Evolutionary conservation across 345 rosid genomes (phyloP).

Genomic region (Laguncularia racemosa): DNA sequence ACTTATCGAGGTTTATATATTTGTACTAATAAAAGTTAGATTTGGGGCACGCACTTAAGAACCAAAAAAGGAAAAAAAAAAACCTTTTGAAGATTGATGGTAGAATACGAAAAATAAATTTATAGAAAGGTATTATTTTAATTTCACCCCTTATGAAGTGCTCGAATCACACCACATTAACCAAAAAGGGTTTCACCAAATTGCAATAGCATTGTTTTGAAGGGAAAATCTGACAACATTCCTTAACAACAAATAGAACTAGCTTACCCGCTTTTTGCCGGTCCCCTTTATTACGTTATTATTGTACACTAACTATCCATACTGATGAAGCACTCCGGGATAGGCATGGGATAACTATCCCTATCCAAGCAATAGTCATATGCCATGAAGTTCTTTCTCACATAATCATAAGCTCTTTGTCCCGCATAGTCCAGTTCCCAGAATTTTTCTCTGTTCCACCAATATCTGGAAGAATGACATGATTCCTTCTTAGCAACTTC

Average conservation of each 20-base stretch:
- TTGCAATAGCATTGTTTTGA: no score
- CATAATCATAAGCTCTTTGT: constrained; percentile 11
- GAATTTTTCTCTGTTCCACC: constrained; percentile 50
- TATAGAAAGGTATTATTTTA: no score
- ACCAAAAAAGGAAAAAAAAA: no score
- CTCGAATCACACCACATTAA: no score
- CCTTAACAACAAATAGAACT: not conserved
- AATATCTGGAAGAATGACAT: constrained; percentile 28
- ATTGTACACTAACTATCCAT: not conserved
- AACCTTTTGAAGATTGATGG: no score
- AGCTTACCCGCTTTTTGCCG: not conserved
- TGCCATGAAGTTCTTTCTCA: constrained; percentile 15
- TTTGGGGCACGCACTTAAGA: no score
- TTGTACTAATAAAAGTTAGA: no score
- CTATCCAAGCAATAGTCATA: constrained; percentile 43
- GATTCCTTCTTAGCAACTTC: not conserved
- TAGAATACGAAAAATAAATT: no score
- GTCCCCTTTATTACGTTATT: not conserved
- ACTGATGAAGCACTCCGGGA: constrained; percentile 24
- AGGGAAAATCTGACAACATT: no score
- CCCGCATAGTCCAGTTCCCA: constrained; percentile 20
- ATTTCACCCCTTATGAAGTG: no score
- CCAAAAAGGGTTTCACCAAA: no score
- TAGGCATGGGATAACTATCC: constrained; percentile 17
- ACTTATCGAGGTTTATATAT: no score